Evolutionary conservation across 192 early-diverging fungal species (phyloP).

Genomic region (Chytriomyces confervae): DNA sequence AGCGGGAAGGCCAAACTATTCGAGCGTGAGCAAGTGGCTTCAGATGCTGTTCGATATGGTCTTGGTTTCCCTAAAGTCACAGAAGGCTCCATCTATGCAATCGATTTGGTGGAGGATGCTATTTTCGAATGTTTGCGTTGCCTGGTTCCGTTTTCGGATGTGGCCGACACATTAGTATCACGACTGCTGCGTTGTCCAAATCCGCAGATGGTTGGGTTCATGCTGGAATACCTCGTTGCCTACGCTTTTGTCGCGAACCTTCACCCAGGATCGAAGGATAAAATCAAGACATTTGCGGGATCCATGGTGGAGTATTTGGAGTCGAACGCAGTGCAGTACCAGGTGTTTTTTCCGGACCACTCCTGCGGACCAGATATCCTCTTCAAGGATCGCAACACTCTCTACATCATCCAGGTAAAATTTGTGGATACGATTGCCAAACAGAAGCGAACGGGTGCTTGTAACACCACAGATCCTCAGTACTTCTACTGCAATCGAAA

Average conservation of each 20-base stretch:
- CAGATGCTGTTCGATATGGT: conserved; percentile 35
- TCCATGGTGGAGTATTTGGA: conserved; percentile 18
- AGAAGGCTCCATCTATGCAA: conserved; percentile 8
- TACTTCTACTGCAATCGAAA: conserved; percentile 42
- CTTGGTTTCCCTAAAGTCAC: conserved; percentile 30
- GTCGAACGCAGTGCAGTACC: conserved; percentile 4
- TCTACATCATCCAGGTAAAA: conserved; percentile 45
- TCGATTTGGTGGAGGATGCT: conserved; percentile 35
- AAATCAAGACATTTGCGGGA: background rate
- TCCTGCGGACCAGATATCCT: conserved; percentile 46
- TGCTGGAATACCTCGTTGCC: conserved; percentile 45
- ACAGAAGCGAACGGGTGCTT: conserved; percentile 40
- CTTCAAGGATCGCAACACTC: conserved; percentile 36
- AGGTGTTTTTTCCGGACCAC: conserved; percentile 44
- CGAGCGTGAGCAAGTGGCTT: conserved; percentile 19
- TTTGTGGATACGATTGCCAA: conserved; percentile 40
- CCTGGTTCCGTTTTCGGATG: conserved; percentile 39
- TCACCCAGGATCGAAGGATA: conserved; percentile 14
- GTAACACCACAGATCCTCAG: conserved; percentile 39
- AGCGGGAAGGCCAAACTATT: conserved; percentile 29
- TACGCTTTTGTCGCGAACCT: conserved; percentile 32
- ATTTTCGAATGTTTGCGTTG: conserved; percentile 44
- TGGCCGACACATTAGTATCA: conserved; percentile 5
- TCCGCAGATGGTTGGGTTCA: conserved; percentile 39
- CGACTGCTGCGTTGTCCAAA: conserved; percentile 23